Percentiles rank a stretch among this genome's conserved stretches.
These are phyloP conservation scores for Cutaneotrichosporon dermatis DNA, from an alignment of 1,284 basidiomycete species.

Conservation along the genomic window DNA sequence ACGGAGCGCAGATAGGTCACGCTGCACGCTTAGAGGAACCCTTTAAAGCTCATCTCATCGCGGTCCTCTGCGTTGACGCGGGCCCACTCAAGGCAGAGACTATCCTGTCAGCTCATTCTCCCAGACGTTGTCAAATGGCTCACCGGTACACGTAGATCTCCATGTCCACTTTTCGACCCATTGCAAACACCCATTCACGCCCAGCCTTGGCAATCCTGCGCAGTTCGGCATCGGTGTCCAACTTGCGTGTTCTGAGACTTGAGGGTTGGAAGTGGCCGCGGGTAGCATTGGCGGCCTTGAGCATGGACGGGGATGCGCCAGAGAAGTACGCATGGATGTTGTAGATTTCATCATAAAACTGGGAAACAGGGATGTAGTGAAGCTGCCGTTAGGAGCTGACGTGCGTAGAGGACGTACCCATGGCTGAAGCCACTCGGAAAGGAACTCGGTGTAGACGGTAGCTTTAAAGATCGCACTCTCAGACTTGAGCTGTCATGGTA, in stretches of 20 bases:
- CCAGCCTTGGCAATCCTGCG: slow-evolving; percentile 79
- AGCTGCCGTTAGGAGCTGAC: slow-evolving; percentile 54
- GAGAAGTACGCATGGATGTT: slow-evolving; percentile 88
- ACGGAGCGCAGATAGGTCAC: too few species aligned
- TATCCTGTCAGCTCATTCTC: neutral
- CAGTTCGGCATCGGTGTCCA: slow-evolving; percentile 68
- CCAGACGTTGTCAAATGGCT: neutral
- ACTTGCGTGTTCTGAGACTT: slow-evolving; percentile 45
- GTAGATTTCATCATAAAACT: slow-evolving; percentile 82
- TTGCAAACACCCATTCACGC: slow-evolving; percentile 78
- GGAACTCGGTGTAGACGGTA: slow-evolving; percentile 85
- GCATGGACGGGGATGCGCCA: slow-evolving; percentile 63
- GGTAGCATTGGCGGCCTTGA: slow-evolving; percentile 54
- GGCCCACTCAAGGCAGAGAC: slow-evolving; percentile 80
- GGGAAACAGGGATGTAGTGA: slow-evolving; percentile 85
- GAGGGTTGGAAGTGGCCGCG: slow-evolving; percentile 41
- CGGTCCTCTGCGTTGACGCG: slow-evolving; percentile 76
- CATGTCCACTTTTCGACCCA: slow-evolving; percentile 80
- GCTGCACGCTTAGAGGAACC: neutral
- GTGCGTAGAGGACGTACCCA: slow-evolving; percentile 38
- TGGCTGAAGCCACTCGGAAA: slow-evolving; percentile 58
- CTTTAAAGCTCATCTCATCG: slow-evolving; percentile 57
- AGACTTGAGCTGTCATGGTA: slow-evolving; percentile 38
- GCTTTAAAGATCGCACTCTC: slow-evolving; percentile 85
- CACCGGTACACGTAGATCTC: slow-evolving; percentile 76